Percentiles rank a stretch among this genome's conserved stretches.
Conservation (phyloP, 2,329 filamentous ascomycete species). For the Aureobasidium lini region DNA sequence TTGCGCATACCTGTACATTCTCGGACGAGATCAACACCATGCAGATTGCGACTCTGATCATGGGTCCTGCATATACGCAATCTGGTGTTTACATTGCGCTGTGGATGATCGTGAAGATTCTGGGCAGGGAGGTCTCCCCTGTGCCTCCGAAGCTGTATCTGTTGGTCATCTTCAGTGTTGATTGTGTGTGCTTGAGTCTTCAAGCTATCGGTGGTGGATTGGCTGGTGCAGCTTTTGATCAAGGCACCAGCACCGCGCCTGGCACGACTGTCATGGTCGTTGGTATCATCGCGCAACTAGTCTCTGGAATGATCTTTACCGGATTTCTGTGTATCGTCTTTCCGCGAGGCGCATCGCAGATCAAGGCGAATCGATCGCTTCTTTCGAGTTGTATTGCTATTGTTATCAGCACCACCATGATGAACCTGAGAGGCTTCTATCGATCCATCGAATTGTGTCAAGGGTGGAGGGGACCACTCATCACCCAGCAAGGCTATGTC, state of each 20-base stretch:
- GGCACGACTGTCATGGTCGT: conserved; percentile 9
- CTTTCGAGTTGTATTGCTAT: background rate
- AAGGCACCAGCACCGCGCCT: conserved; percentile 2
- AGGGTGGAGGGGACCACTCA: conserved; percentile 2
- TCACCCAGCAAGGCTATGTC: conserved; percentile 3
- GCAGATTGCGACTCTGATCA: conserved; percentile 10
- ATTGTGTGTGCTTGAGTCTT: conserved; percentile 8
- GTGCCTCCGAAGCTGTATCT: background rate
- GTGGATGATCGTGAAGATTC: background rate
- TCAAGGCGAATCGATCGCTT: background rate
- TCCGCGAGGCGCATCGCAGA: background rate
- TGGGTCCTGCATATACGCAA: conserved; percentile 10
- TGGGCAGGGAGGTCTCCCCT: background rate
- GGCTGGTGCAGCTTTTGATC: conserved; percentile 4
- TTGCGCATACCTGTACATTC: background rate
- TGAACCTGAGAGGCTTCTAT: conserved; percentile 9
- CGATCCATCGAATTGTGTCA: conserved; percentile 9
- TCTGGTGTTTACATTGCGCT: conserved; percentile 9
- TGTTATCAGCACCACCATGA: conserved; percentile 10
- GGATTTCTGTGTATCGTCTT: background rate
- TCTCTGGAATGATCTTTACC: background rate
- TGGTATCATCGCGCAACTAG: conserved; percentile 6
- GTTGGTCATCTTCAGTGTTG: background rate
- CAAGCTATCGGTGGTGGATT: conserved; percentile 8
- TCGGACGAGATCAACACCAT: conserved; percentile 1